Evolutionary conservation across 106 monocot genomes (phyloP).

Genomic region (Agapanthus africanus): DNA sequence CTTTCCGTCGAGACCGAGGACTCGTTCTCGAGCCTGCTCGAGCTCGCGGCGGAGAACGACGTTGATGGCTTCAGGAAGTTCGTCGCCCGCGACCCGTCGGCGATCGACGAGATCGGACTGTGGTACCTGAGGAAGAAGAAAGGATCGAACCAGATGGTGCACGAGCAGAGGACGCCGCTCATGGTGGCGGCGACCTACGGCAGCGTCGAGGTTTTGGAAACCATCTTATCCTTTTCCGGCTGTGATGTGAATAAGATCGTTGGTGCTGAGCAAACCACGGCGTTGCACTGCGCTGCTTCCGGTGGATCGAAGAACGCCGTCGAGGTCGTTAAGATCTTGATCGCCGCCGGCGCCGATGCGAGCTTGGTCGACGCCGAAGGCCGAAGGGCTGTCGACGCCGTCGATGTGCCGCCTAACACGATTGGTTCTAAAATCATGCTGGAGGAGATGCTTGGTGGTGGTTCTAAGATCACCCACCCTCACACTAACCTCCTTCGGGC

Average conservation of each 20-base stretch:
- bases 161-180: constrained; percentile 48
- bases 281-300: constrained; percentile 68
- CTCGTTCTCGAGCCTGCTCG: constrained; percentile 27
- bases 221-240: constrained; percentile 26
- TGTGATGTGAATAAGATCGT: constrained; percentile 34
- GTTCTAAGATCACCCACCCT: neutral
- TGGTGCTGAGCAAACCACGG: constrained; percentile 38
- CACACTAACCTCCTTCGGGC: neutral
- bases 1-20: constrained; percentile 17
- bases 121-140: constrained; percentile 49
- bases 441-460: constrained; percentile 22
- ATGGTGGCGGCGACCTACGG: constrained; percentile 77
- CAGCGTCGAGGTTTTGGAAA: constrained; percentile 34
- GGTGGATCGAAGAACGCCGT: constrained; percentile 35
- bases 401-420: constrained; percentile 12
- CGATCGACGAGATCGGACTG: constrained; percentile 31
- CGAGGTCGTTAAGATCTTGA: constrained; percentile 34
- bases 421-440: constrained; percentile 4
- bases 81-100: constrained; percentile 14
- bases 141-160: constrained; percentile 20
- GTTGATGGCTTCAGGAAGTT: constrained; percentile 20
- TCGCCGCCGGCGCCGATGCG: constrained; percentile 35
- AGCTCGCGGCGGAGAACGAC: constrained; percentile 56
- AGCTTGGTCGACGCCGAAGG: constrained; percentile 23
- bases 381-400: constrained; percentile 16